These are phyloP conservation scores for Aspergillus tubingensis DNA, from an alignment of 2,329 filamentous ascomycete species.

Conservation along the genomic window DNA sequence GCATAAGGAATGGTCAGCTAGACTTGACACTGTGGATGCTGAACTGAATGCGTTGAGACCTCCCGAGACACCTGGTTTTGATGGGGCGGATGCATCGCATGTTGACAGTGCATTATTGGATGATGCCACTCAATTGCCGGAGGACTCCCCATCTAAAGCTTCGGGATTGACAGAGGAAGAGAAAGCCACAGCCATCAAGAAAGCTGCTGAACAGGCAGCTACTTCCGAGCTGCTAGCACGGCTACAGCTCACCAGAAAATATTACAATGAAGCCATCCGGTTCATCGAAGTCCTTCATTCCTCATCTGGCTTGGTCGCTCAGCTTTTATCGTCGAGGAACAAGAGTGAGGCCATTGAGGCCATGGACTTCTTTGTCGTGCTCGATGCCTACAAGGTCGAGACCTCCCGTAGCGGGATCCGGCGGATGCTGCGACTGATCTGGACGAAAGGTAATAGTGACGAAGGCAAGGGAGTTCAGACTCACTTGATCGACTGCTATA, in stretches of 20 bases:
- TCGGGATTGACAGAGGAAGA: slow-evolving; percentile 76
- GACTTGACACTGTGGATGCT: slow-evolving; percentile 78
- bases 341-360: slow-evolving; percentile 99
- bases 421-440: slow-evolving; percentile 94
- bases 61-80: slow-evolving; percentile 70
- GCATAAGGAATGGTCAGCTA: slow-evolving; percentile 79
- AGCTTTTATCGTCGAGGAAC: slow-evolving; percentile 89
- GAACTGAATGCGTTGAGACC: slow-evolving; percentile 82
- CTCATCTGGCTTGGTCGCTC: slow-evolving; percentile 76
- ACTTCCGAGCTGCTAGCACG: slow-evolving; percentile 87
- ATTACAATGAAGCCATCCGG: slow-evolving; percentile 88
- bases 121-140: slow-evolving; percentile 79
- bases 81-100: slow-evolving; percentile 66
- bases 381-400: slow-evolving; percentile 94
- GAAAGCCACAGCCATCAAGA: slow-evolving; percentile 70
- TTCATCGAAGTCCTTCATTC: slow-evolving; percentile 92
- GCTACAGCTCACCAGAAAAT: slow-evolving; percentile 82
- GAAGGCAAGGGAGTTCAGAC: slow-evolving; percentile 98
- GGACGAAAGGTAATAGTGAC: slow-evolving; percentile 99
- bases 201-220: slow-evolving; percentile 81
- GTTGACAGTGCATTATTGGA: slow-evolving; percentile 80
- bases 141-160: slow-evolving; percentile 65
- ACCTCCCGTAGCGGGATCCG: slow-evolving; percentile 90
- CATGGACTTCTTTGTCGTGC: slow-evolving; percentile 96
- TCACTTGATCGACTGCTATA: slow-evolving; percentile 96